phyloP scores from a whole-genome alignment of 345 rosid species.

The Rhizophora apiculata region DNA sequence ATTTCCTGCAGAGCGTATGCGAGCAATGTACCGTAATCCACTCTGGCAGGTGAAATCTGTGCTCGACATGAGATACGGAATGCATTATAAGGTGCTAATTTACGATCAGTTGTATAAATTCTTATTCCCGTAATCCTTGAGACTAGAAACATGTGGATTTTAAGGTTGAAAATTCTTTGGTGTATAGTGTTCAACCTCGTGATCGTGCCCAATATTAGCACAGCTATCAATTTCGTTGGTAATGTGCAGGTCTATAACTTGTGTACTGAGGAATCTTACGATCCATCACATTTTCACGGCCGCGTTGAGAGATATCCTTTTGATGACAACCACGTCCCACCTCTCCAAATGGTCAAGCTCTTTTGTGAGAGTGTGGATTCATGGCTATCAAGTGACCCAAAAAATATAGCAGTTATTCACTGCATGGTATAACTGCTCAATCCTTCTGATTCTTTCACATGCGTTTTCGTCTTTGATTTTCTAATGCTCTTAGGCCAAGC shows the following conservation, averaged over 20 bases:
- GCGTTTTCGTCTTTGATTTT: too few species aligned
- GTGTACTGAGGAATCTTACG: conserved; percentile 78
- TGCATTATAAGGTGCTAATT: conserved; percentile 66
- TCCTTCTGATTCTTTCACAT: background rate
- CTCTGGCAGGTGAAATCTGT: conserved; percentile 96
- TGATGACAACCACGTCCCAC: conserved; percentile 94
- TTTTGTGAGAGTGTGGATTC: conserved; percentile 81
- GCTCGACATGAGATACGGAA: conserved; percentile 73
- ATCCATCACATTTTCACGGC: conserved; percentile 69
- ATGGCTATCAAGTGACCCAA: conserved; percentile 71
- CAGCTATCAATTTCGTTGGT: background rate
- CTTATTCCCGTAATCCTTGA: background rate
- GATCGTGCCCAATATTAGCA: too few species aligned
- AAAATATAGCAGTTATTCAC: conserved; percentile 74
- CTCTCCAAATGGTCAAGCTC: conserved; percentile 61
- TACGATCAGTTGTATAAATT: background rate
- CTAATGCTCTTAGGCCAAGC: too few species aligned
- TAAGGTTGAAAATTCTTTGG: too few species aligned
- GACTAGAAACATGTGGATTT: background rate
- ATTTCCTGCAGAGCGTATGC: conserved; percentile 84
- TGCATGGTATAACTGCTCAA: conserved; percentile 68
- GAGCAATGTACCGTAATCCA: conserved; percentile 85
- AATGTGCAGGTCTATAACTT: conserved; percentile 62
- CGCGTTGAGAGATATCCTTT: conserved; percentile 81
- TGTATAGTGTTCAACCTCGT: too few species aligned